These are phyloP conservation scores for Parsonsia alboflavescens DNA, from an alignment of 257 asterid species.

Conservation along the genomic window DNA sequence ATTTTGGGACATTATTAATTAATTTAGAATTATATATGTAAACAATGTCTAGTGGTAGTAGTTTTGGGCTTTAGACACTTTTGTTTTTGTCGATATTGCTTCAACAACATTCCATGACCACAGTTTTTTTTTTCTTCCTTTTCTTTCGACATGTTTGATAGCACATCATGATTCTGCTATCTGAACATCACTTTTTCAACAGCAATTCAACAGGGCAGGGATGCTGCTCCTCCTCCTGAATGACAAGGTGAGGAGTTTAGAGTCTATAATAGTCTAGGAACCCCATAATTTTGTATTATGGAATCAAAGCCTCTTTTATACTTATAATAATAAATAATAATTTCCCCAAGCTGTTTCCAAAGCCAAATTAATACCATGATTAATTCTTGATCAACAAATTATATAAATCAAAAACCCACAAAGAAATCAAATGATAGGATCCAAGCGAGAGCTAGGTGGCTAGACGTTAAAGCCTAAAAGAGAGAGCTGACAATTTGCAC, in stretches of 20 bases:
- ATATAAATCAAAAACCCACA: no score
- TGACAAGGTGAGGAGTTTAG: slow-evolving; percentile 12
- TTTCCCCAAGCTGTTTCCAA: no score
- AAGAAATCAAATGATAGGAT: slow-evolving; percentile 10
- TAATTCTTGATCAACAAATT: background rate
- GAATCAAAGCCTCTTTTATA: no score
- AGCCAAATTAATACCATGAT: no score
- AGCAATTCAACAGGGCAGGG: slow-evolving; percentile 17
- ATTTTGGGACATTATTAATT: slow-evolving; percentile 1
- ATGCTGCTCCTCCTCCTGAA: slow-evolving; percentile 7
- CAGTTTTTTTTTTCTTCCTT: background rate
- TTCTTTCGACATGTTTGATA: slow-evolving; percentile 9
- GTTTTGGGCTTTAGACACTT: no score
- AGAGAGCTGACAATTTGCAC: slow-evolving; percentile 7
- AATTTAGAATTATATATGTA: background rate
- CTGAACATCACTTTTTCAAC: slow-evolving; percentile 10
- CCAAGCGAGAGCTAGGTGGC: slow-evolving; percentile 4
- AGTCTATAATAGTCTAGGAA: background rate
- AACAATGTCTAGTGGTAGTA: no score
- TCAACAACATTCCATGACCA: slow-evolving; percentile 2
- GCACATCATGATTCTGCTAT: slow-evolving; percentile 17
- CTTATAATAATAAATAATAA: no score
- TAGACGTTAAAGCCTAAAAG: slow-evolving; percentile 19
- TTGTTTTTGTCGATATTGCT: background rate
- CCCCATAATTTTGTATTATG: no score